These are phyloP conservation scores for Pichia eremophila DNA, from an alignment of 805 yeast species.

Conservation along the genomic window DNA sequence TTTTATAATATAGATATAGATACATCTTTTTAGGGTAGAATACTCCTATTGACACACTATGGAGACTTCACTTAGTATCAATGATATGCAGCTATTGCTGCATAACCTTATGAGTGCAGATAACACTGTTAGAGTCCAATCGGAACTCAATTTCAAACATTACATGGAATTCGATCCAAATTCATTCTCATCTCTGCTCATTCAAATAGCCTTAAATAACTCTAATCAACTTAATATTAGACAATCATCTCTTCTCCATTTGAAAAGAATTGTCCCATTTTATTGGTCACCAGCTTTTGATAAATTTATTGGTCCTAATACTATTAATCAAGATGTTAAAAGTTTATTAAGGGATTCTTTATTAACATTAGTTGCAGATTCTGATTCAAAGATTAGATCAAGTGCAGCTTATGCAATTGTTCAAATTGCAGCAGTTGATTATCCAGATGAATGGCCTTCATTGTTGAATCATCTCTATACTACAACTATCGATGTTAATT, in stretches of 20 bases:
- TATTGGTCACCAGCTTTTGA: constrained; percentile 82
- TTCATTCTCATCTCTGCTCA: constrained; percentile 32
- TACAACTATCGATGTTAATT: constrained; percentile 25
- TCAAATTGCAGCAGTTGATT: constrained; percentile 81
- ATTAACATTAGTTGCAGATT: constrained; percentile 37
- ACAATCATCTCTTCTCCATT: constrained; percentile 57
- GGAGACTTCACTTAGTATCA: background rate
- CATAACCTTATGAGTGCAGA: constrained; percentile 29
- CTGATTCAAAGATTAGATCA: constrained; percentile 51
- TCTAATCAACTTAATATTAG: constrained; percentile 29
- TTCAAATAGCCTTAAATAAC: constrained; percentile 30
- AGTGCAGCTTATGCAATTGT: constrained; percentile 68
- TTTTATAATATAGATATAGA: too few relatives aligned
- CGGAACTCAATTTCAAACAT: constrained; percentile 42
- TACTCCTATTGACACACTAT: background rate
- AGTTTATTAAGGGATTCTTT: constrained; percentile 39
- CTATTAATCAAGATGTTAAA: constrained; percentile 44
- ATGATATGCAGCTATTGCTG: constrained; percentile 12
- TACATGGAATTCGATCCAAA: constrained; percentile 42
- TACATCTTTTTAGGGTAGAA: too few relatives aligned
- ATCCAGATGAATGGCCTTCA: constrained; percentile 93
- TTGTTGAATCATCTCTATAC: constrained; percentile 42
- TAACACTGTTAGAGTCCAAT: constrained; percentile 38
- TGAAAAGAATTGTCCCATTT: constrained; percentile 58
- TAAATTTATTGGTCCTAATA: constrained; percentile 53